phyloP scores from a whole-genome alignment of 345 rosid genomes.

The Eucalyptus marginata region DNA sequence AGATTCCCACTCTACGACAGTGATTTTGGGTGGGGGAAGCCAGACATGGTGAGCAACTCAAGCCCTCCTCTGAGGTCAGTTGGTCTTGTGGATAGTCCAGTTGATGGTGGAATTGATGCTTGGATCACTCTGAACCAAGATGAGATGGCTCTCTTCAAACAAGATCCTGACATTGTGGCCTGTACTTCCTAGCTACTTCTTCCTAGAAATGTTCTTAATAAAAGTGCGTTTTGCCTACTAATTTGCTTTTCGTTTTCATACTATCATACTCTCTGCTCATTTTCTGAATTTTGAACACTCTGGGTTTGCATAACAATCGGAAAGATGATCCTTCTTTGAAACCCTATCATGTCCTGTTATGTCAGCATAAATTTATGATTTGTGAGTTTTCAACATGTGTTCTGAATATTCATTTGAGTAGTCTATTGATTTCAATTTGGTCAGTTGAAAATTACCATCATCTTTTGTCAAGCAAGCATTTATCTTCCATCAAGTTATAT shows the following conservation, averaged over 20 bases:
- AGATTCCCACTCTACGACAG: conserved; percentile 22
- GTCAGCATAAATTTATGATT: neutral
- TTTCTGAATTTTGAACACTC: neutral
- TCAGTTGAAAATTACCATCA: neutral
- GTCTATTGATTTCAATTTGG: neutral
- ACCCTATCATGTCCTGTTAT: neutral
- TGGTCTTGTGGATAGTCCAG: conserved; percentile 20
- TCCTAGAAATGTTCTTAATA: neutral
- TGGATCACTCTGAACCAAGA: conserved; percentile 21
- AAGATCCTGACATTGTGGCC: neutral
- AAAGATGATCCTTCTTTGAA: neutral
- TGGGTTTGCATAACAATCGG: neutral
- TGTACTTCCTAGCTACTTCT: neutral
- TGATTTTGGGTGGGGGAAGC: conserved; percentile 55
- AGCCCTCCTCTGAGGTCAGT: conserved; percentile 8
- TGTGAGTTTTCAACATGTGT: neutral
- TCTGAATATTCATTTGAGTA: neutral
- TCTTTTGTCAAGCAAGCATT: neutral
- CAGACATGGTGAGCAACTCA: conserved; percentile 20
- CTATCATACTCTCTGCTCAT: neutral
- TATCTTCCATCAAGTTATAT: neutral
- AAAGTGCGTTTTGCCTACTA: neutral
- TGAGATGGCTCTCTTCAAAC: neutral
- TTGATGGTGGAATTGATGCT: conserved; percentile 30
- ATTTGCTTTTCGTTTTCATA: too few relatives aligned